Percentiles rank a stretch among this genome's conserved stretches.
Conservation (phyloP, 2,329 filamentous ascomycete genomes). For the Xylaria hypoxylon region DNA sequence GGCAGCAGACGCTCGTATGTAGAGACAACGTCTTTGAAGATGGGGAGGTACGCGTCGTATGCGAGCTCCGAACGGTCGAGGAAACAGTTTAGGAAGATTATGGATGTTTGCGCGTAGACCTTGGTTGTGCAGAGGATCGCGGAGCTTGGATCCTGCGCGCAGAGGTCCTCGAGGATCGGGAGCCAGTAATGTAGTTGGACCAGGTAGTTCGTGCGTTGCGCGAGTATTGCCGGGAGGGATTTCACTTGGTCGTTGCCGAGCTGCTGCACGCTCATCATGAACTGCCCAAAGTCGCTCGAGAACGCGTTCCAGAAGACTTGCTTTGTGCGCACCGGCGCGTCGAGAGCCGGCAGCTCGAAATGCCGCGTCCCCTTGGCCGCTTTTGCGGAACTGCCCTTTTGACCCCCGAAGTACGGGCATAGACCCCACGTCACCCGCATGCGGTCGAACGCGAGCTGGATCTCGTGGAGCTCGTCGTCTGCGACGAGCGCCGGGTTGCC, state of each 20-base stretch:
- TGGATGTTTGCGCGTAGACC: conserved; percentile 32
- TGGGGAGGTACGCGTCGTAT: conserved; percentile 39
- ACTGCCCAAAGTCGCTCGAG: conserved; percentile 41
- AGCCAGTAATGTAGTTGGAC: conserved; percentile 38
- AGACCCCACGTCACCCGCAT: conserved; percentile 42
- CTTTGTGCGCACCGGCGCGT: conserved; percentile 32
- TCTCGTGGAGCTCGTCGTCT: conserved; percentile 34
- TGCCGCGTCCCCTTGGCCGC: not conserved
- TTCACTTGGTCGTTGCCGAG: not conserved
- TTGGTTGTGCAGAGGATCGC: conserved; percentile 37
- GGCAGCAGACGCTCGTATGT: conserved; percentile 39
- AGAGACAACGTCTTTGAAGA: conserved; percentile 39
- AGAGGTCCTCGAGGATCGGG: conserved; percentile 34
- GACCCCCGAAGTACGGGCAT: conserved; percentile 43
- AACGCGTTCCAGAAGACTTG: conserved; percentile 40
- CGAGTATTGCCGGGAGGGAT: conserved; percentile 20
- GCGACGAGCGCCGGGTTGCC: conserved; percentile 30
- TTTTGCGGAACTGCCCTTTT: no score
- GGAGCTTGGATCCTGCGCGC: conserved; percentile 19
- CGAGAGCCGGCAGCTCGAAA: conserved; percentile 29
- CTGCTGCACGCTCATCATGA: conserved; percentile 40
- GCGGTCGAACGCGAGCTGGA: conserved; percentile 42
- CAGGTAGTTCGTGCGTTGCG: conserved; percentile 35
- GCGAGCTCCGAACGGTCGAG: conserved; percentile 41
- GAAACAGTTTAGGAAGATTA: conserved; percentile 41